Evolutionary conservation across 495 filamentous ascomycete genomes (phyloP).

Genomic region (Umbilicaria muhlenbergii): DNA sequence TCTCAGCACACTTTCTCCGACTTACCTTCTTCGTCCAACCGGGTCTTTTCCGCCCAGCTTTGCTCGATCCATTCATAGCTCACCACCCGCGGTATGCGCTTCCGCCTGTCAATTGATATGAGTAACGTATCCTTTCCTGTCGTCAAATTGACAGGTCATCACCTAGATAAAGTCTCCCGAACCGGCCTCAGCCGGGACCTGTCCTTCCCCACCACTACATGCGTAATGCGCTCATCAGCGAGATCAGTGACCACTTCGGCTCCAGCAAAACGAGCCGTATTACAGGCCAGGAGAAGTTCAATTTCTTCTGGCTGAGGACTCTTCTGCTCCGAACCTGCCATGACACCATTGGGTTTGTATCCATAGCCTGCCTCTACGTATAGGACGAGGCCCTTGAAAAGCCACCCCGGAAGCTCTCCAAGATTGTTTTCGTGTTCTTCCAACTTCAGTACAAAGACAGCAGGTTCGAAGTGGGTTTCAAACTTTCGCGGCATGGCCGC

Average conservation of each 20-base stretch:
- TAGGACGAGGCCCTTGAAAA: slow-evolving; percentile 49
- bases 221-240: slow-evolving; percentile 38
- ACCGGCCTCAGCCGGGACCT: slow-evolving; percentile 16
- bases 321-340: no score
- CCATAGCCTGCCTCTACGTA: slow-evolving; percentile 28
- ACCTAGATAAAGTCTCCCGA: slow-evolving; percentile 21
- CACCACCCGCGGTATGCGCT: slow-evolving; percentile 51
- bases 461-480: slow-evolving; percentile 14
- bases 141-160: slow-evolving; percentile 19
- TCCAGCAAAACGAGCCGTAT: slow-evolving; percentile 47
- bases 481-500: slow-evolving; percentile 26
- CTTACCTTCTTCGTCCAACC: slow-evolving; percentile 63
- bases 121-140: neutral
- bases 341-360: neutral
- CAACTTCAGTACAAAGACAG: slow-evolving; percentile 35
- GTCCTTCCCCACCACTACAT: slow-evolving; percentile 39
- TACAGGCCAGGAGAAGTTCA: slow-evolving; percentile 14
- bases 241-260: slow-evolving; percentile 34
- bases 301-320: neutral
- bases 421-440: slow-evolving; percentile 37
- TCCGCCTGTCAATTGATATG: slow-evolving; percentile 1
- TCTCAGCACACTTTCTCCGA: neutral
- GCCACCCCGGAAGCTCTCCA: slow-evolving; percentile 36
- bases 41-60: slow-evolving; percentile 62
- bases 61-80: slow-evolving; percentile 57